These are phyloP conservation scores for Sporisorium scitamineum DNA, from an alignment of 1,284 basidiomycete genomes.

Conservation along the genomic window DNA sequence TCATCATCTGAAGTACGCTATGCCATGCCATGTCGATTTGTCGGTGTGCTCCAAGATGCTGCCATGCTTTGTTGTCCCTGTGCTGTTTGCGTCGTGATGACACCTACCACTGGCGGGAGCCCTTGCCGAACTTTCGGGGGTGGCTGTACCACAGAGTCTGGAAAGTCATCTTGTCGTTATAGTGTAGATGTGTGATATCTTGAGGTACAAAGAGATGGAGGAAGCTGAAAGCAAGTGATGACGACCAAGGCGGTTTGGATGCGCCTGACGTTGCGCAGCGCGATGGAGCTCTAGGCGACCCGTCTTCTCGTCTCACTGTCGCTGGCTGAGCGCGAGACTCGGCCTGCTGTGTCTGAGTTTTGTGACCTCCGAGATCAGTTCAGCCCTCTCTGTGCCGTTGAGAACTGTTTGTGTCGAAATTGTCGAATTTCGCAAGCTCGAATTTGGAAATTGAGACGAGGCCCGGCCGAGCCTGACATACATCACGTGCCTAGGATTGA, in stretches of 20 bases:
- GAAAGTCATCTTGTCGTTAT: constrained; percentile 66
- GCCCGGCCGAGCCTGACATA: not conserved
- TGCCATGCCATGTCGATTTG: not conserved
- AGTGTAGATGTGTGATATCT: constrained; percentile 41
- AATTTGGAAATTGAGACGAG: too few species aligned
- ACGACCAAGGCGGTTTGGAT: constrained; percentile 23
- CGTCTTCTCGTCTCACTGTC: not conserved
- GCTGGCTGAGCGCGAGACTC: not conserved
- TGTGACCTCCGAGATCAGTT: not conserved
- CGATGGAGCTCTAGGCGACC: not conserved
- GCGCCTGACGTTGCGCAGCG: constrained; percentile 10
- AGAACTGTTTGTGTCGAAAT: not conserved
- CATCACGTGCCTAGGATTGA: not conserved
- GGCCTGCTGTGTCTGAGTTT: not conserved
- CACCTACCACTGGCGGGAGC: constrained; percentile 67
- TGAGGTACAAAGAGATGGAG: constrained; percentile 44
- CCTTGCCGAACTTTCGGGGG: constrained; percentile 67
- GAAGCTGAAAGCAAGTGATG: constrained; percentile 31
- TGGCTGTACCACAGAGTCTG: constrained; percentile 66
- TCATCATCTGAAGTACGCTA: not conserved
- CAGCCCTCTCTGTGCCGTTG: not conserved
- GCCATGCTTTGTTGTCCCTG: constrained; percentile 5
- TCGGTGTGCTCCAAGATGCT: constrained; percentile 6
- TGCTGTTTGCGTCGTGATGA: constrained; percentile 9
- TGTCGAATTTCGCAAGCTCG: not conserved